Evolutionary conservation across 2,329 filamentous ascomycete species (phyloP), one percentile per base, ranked within the genome.

Genomic region (Ophiocordyceps camponoti-rufipedis): DNA sequence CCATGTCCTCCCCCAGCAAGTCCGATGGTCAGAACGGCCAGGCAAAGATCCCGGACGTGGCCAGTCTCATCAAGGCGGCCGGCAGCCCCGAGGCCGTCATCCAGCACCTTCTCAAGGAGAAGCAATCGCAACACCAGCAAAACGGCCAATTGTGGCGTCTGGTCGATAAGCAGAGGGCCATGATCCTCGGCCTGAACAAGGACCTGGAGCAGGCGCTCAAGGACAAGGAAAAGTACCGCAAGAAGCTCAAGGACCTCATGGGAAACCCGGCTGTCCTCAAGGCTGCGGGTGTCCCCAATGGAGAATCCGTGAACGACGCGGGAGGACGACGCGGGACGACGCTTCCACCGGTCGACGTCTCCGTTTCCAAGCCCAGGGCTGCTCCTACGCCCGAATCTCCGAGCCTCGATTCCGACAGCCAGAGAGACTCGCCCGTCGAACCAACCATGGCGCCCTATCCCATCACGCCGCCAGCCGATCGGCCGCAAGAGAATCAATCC

Each of bases 11-110:
- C 7, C 43, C 70, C 5, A 35, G 41, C 19, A 45, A 49, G 74
- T 51, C 75, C 53, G 70, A 67, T 28, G 70, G 62, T 49, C 62
- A 71, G 53, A 70, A 67, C 23, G 70, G 62, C 50, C 62, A 71
- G 31, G 64, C 75, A n/a, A 75, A 71, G 28, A 67, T 39, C 35
- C 71, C 81, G 13, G 88, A 96, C 55, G 82, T 94, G 54, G 77
- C 77, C 35, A 75, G 77, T 52, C 69, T 95, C 32, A 83, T 96
- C 51, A 76, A 82, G 55, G 77, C 86, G 31, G 88, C 88, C 28
- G 91, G 89, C 44, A 94, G 86, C 45, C 74, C 88, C 14, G 89
- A 98, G 59, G 85, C 84, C 6, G 82, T 93, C 5, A 85, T 98
- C 48, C 76, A 86, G 53, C 85, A 91, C 55, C 67, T 98, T 44